A percentile compares a stretch with the other conserved stretches of the same genome.
Conservation (phyloP, 768 basidiomycete species). For the Lactarius evosmus region DNA sequence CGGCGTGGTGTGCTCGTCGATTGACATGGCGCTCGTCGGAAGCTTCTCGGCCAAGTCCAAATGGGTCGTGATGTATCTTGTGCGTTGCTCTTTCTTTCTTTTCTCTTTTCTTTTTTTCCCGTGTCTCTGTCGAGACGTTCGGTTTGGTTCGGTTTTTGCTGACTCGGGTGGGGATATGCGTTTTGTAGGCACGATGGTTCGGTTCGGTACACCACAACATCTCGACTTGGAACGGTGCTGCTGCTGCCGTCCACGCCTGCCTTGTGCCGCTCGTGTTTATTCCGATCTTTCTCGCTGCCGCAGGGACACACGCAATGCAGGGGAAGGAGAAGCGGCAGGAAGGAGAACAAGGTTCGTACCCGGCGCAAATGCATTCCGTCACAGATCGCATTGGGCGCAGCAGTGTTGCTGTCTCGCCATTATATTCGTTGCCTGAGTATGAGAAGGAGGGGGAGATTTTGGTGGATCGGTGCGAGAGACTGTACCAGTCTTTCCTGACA, state of each 20-base stretch:
- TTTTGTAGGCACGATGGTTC: slow-evolving; percentile 57
- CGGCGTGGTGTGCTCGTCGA: slow-evolving; percentile 64
- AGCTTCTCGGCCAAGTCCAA: slow-evolving; percentile 48
- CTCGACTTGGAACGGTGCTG: slow-evolving; percentile 57
- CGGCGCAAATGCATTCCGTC: slow-evolving; percentile 54
- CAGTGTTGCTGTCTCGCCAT: slow-evolving; percentile 46
- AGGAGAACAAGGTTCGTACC: slow-evolving; percentile 29
- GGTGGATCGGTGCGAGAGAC: slow-evolving; percentile 51
- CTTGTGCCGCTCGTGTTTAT: slow-evolving; percentile 56
- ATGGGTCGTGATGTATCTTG: slow-evolving; percentile 58
- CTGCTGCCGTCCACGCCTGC: slow-evolving; percentile 62
- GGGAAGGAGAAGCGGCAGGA: slow-evolving; percentile 23
- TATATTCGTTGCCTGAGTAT: slow-evolving; percentile 52
- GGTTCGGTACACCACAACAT: slow-evolving; percentile 71
- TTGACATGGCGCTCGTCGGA: slow-evolving; percentile 47
- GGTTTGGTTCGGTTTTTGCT: background rate
- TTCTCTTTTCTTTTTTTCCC: background rate
- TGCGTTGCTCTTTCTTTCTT: slow-evolving; percentile 38
- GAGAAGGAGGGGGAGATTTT: slow-evolving; percentile 46
- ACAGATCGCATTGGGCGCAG: slow-evolving; percentile 56
- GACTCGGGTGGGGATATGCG: background rate
- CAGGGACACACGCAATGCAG: slow-evolving; percentile 9
- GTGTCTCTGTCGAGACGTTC: slow-evolving; percentile 8
- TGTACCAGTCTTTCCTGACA: slow-evolving; percentile 43
- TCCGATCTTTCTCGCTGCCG: slow-evolving; percentile 34